Percentiles rank a stretch among this genome's conserved stretches.
Conservation (phyloP, 768 basidiomycete genomes). For the Boletus vermiculosoides region DNA sequence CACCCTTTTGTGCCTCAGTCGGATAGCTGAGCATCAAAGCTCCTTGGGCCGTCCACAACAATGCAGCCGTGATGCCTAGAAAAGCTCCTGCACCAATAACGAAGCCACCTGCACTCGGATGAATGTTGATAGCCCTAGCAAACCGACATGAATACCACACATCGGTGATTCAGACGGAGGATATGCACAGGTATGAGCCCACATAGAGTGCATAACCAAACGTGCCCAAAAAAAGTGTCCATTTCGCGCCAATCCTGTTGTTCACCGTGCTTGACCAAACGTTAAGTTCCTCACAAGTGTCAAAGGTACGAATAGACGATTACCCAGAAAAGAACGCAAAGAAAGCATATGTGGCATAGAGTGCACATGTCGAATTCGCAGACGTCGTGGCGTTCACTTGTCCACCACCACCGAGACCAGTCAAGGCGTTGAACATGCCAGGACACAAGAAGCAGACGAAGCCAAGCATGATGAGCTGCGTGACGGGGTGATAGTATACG, state of each 20-base stretch:
- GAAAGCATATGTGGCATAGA: conserved; percentile 60
- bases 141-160: not conserved
- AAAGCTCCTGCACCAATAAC: conserved; percentile 68
- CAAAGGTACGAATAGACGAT: conserved; percentile 8
- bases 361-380: conserved; percentile 67
- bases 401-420: conserved; percentile 76
- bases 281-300: not conserved
- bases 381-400: conserved; percentile 62
- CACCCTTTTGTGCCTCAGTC: conserved; percentile 71
- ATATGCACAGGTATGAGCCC: conserved; percentile 61
- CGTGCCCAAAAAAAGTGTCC: conserved; percentile 71
- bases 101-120: conserved; percentile 56
- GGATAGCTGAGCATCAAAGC: conserved; percentile 79
- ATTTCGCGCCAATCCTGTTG: conserved; percentile 69
- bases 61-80: conserved; percentile 64
- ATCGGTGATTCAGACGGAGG: not conserved
- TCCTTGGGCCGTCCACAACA: conserved; percentile 80
- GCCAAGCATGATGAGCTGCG: conserved; percentile 63
- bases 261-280: conserved; percentile 57
- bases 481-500: conserved; percentile 55
- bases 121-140: conserved; percentile 64
- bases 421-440: conserved; percentile 76
- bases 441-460: conserved; percentile 58
- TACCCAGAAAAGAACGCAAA: conserved; percentile 68
- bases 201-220: conserved; percentile 74